Conservation (phyloP, 768 basidiomycete species). For the Dioszegia hungarica region DNA sequence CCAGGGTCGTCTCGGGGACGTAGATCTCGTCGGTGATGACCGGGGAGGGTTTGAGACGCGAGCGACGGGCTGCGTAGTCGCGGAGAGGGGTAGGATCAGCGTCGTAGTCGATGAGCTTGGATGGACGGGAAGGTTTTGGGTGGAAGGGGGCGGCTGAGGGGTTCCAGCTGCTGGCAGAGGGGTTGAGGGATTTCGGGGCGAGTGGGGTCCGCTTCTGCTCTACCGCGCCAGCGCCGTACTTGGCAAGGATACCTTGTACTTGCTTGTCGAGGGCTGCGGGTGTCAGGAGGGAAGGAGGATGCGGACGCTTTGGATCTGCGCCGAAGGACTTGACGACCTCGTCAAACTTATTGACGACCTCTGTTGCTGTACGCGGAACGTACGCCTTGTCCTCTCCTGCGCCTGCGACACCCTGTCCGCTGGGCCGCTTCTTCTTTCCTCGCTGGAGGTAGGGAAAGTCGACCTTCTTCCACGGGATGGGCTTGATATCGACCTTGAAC, state of each 20-base stretch:
- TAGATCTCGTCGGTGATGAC: background rate
- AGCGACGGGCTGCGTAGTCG: background rate
- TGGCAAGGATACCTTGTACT: background rate
- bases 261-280: background rate
- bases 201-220: background rate
- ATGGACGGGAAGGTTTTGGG: background rate
- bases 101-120: background rate
- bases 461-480: slow-evolving; percentile 3
- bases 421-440: background rate
- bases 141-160: background rate
- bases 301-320: background rate
- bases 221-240: background rate
- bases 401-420: background rate
- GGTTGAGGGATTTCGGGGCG: background rate
- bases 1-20: background rate
- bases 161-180: background rate
- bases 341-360: background rate
- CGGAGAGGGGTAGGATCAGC: background rate
- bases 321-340: background rate
- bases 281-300: background rate
- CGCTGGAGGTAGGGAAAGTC: background rate
- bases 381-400: background rate
- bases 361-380: background rate
- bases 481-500: background rate
- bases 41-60: background rate